Conservation (phyloP, 176 grass and related monocot genomes). For the Bonia amplexicaulis region DNA sequence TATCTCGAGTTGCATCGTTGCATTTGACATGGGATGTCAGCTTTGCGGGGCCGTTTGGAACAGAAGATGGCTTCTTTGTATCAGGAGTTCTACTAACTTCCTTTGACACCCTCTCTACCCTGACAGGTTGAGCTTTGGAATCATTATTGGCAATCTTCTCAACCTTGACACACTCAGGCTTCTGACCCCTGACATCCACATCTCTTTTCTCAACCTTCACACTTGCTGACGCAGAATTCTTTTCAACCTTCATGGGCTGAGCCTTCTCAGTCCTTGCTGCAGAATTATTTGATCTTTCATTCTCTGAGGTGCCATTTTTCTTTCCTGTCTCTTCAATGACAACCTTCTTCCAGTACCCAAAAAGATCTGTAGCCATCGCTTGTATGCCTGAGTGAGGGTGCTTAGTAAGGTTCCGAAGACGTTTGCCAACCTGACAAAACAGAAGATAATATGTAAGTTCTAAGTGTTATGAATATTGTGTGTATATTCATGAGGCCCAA, state of each 20-base stretch:
- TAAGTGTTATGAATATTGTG: too few relatives aligned
- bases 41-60: conserved; percentile 37
- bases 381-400: conserved; percentile 68
- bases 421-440: conserved; percentile 70
- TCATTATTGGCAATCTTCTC: conserved; percentile 26
- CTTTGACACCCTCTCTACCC: conserved; percentile 35
- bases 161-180: conserved; percentile 29
- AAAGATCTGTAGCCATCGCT: conserved; percentile 56
- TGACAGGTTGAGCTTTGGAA: conserved; percentile 32
- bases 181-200: conserved; percentile 11
- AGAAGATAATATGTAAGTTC: background rate
- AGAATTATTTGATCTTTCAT: conserved; percentile 37
- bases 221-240: conserved; percentile 26
- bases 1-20: conserved; percentile 61
- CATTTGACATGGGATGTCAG: conserved; percentile 63
- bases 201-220: conserved; percentile 35
- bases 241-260: conserved; percentile 38
- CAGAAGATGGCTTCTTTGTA: conserved; percentile 36
- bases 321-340: conserved; percentile 67
- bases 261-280: conserved; percentile 27
- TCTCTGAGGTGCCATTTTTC: conserved; percentile 51
- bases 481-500: too few relatives aligned
- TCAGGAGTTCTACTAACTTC: conserved; percentile 28
- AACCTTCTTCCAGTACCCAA: conserved; percentile 79
- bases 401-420: conserved; percentile 69